Evolutionary conservation across 768 basidiomycete genomes (phyloP), one percentile per base, ranked within the genome.

Genomic region (Guyanaporus albipodus): DNA sequence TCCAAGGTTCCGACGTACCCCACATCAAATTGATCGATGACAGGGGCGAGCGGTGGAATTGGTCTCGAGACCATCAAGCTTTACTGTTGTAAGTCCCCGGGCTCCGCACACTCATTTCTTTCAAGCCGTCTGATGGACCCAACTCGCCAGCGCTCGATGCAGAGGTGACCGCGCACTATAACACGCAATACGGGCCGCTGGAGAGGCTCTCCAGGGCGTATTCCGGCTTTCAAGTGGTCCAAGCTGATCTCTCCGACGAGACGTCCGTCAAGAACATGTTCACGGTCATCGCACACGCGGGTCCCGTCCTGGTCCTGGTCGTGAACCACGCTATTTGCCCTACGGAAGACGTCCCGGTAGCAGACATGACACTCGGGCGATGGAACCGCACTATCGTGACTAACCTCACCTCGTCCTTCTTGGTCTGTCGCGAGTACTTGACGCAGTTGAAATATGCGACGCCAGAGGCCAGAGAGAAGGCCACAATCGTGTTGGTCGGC

Each of bases 11-110:
- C 22, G 18, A 17, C 31, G 2, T 9, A 18, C 42, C 28, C 7
- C 38, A 18, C 38, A 18, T 42, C 23, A 17, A 15, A 1, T 23
- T 38, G 29, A 41, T 26, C 42, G 15, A 48, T 22, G 15, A 39
- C 59, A 82, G 87, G 87, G 39, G 85, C 85, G 2, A 85, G 80
- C 54, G 85, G 86, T 4, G 86, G 84, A 1, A 88, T 90, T 28
- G 87, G 87, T 8, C 69, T 85, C 1, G 80, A 77, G 54, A 84
- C 80, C 4, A 71, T 73, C 14, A 70, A 70, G 11, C 58, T 76
- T 0, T 88, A 80, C 58, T 71, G 82, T 26, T 70, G 84, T 80
- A 48, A 59, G 70, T 67, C 23, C 41, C 10, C 2, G 0, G 15
- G 0, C 9, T 19, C 2, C 19, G 6, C 6, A 6, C n/a, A 4